Conservation (phyloP, 23 red algal species). For the Cyanidioschyzon merolae region DNA sequence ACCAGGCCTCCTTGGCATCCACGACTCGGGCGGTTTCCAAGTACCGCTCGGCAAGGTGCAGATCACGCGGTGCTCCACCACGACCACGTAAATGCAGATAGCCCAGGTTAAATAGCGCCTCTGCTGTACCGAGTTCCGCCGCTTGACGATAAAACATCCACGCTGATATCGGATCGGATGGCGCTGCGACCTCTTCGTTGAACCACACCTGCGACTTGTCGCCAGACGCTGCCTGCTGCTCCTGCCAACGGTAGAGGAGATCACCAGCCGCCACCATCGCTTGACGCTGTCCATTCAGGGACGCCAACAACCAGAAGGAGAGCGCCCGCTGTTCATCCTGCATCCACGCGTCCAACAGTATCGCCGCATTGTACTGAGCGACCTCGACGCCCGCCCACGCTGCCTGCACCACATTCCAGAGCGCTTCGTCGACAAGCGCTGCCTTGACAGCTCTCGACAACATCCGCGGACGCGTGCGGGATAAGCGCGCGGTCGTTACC, state of each 20-base stretch:
- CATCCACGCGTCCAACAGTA: conserved; percentile 27
- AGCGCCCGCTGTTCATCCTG: conserved; percentile 3
- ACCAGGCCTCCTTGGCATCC: background rate
- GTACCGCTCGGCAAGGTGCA: background rate
- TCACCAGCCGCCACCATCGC: conserved; percentile 7
- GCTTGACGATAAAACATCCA: conserved; percentile 6
- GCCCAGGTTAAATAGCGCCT: conserved; percentile 27
- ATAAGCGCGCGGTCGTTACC: background rate
- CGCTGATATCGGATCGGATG: background rate
- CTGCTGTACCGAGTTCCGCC: conserved; percentile 25
- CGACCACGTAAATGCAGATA: conserved; percentile 28
- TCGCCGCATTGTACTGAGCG: conserved; percentile 73
- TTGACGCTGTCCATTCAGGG: conserved; percentile 1
- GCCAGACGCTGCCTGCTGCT: background rate
- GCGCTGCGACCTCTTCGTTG: background rate
- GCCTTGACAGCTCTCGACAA: background rate
- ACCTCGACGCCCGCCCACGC: conserved; percentile 67
- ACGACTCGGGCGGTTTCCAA: background rate
- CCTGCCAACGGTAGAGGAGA: background rate
- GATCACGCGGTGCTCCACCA: background rate
- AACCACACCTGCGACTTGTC: background rate
- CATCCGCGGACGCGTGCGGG: background rate
- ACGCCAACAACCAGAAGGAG: background rate
- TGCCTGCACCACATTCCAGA: conserved; percentile 52
- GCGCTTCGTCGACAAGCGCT: conserved; percentile 15